A percentile compares a stretch with the other conserved stretches of the same genome.
Conservation (phyloP, 495 filamentous ascomycete species). For the Neurospora sp. region DNA sequence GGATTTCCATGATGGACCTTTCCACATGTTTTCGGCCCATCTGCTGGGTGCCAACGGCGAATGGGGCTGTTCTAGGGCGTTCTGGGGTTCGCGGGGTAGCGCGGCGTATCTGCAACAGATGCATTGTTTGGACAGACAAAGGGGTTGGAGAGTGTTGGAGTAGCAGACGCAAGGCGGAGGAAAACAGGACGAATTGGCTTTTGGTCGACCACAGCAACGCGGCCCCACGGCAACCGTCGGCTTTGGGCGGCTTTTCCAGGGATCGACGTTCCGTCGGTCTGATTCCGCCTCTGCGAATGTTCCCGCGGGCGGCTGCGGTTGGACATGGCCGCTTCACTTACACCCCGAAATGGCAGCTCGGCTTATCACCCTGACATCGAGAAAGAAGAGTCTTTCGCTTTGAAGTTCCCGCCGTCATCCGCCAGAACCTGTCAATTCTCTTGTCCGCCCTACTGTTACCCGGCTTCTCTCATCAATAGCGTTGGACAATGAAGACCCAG, state of each 20-base stretch:
- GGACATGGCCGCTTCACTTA: background rate
- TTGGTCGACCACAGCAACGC: background rate
- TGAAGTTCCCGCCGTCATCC: background rate
- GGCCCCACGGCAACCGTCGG: constrained; percentile 18
- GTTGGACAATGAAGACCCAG: background rate
- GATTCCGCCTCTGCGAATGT: constrained; percentile 19
- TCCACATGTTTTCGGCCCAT: background rate
- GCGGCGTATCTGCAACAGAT: background rate
- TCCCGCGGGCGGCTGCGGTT: constrained; percentile 1
- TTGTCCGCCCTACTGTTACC: background rate
- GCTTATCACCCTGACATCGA: background rate
- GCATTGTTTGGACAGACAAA: background rate
- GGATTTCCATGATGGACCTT: background rate
- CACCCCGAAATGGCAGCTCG: background rate
- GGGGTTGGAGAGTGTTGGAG: background rate
- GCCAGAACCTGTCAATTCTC: background rate
- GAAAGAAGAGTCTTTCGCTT: background rate
- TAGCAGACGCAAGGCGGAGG: background rate
- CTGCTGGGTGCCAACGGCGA: background rate
- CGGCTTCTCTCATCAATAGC: background rate
- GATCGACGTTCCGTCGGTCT: constrained; percentile 12
- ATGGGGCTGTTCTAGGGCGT: background rate
- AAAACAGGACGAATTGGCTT: background rate
- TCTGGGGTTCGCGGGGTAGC: background rate
- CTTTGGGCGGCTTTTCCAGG: constrained; percentile 20